These are phyloP conservation scores for Phytophthora palmivora DNA, from an alignment of 352 stramenopile species.

Conservation along the genomic window DNA sequence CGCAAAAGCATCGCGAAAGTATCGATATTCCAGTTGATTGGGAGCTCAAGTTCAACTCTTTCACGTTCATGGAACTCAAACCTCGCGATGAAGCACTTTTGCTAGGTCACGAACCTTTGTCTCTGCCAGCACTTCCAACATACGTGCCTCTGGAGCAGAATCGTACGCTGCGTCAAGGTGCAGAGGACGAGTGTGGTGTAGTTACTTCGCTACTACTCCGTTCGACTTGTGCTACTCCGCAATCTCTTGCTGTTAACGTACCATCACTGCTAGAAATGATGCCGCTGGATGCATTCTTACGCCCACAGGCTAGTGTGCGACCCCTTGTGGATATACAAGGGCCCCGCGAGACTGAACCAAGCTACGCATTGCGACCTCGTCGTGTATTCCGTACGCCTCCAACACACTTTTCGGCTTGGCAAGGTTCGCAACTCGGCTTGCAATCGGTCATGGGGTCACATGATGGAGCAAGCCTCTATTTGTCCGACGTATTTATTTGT, in stretches of 20 bases:
- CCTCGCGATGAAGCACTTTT: slow-evolving; percentile 74
- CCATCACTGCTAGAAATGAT: slow-evolving; percentile 55
- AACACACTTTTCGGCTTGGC: slow-evolving; percentile 39
- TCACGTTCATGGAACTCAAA: slow-evolving; percentile 68
- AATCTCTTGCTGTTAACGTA: slow-evolving; percentile 7
- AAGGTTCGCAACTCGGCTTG: slow-evolving; percentile 51
- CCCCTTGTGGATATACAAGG: slow-evolving; percentile 48
- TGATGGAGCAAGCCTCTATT: slow-evolving; percentile 18
- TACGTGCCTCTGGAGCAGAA: slow-evolving; percentile 62
- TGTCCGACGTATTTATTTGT: slow-evolving; percentile 34
- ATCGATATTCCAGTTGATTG: slow-evolving; percentile 55
- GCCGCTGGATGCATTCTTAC: slow-evolving; percentile 54
- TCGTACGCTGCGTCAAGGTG: slow-evolving; percentile 49
- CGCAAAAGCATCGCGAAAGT: slow-evolving; percentile 39
- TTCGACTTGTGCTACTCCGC: neutral
- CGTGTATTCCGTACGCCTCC: slow-evolving; percentile 55
- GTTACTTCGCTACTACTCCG: slow-evolving; percentile 17
- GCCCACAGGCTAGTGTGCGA: slow-evolving; percentile 56
- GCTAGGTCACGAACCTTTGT: slow-evolving; percentile 62
- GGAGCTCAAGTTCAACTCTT: slow-evolving; percentile 56
- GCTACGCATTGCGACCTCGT: slow-evolving; percentile 54
- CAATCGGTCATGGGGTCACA: slow-evolving; percentile 39
- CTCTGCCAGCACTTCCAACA: slow-evolving; percentile 63
- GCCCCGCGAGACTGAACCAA: slow-evolving; percentile 57
- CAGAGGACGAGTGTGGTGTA: slow-evolving; percentile 53